Percentiles rank a stretch among this genome's conserved stretches.
Conservation (phyloP, 225 moss, liverwort and hornwort species). For the Thuidium tamariscinum region DNA sequence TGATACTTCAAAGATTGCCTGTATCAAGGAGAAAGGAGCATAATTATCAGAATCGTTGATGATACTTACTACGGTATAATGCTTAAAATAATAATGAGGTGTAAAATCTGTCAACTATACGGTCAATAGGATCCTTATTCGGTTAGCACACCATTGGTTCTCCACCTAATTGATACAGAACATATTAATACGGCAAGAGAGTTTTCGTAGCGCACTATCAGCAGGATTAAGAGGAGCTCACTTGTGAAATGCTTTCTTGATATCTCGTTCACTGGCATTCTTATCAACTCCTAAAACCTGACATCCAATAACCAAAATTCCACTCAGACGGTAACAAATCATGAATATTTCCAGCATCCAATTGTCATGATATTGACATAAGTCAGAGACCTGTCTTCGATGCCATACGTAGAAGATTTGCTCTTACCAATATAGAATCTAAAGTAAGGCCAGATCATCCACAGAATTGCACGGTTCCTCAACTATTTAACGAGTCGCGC, state of each 20-base stretch:
- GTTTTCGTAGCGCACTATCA: not conserved
- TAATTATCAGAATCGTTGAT: not conserved
- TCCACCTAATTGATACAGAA: not conserved
- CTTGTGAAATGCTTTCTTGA: constrained; percentile 95
- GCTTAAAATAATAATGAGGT: not conserved
- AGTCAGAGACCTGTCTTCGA: not conserved
- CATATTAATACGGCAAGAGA: not conserved
- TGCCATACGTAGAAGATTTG: not conserved
- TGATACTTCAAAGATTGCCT: constrained; percentile 89
- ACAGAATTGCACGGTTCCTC: not conserved
- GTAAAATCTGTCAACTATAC: not conserved
- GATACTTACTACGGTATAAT: not conserved
- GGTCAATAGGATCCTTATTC: not conserved
- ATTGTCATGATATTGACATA: not conserved
- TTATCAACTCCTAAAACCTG: constrained; percentile 86
- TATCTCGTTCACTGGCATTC: constrained; percentile 70
- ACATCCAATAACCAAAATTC: not conserved
- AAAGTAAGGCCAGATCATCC: not conserved
- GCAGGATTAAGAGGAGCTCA: constrained; percentile 16
- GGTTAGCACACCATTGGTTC: not conserved
- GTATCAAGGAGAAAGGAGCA: not conserved
- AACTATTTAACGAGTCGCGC: not conserved
- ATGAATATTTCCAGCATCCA: not conserved
- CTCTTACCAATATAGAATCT: not conserved
- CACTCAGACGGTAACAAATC: not conserved